phyloP scores from a whole-genome alignment of 495 filamentous ascomycete genomes.

The Penicillium paxilli region DNA sequence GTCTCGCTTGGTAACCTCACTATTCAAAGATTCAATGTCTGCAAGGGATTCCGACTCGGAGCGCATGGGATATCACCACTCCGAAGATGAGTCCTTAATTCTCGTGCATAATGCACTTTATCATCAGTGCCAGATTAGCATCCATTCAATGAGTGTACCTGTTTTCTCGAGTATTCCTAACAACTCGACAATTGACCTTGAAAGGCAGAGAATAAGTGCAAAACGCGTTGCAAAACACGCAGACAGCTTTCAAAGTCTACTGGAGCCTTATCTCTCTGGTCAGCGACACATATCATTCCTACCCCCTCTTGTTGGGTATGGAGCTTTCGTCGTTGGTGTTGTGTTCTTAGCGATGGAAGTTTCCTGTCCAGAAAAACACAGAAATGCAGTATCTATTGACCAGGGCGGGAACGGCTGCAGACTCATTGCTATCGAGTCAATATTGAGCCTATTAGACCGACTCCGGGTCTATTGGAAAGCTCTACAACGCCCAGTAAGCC shows the following conservation, averaged over 20 bases:
- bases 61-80: neutral
- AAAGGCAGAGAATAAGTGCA: neutral
- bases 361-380: neutral
- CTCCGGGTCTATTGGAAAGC: neutral
- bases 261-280: constrained; percentile 1
- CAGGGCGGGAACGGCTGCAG: neutral
- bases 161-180: neutral
- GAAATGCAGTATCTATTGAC: neutral
- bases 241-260: neutral
- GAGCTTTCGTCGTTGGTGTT: neutral
- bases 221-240: neutral
- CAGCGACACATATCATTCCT: neutral
- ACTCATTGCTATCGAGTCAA: neutral
- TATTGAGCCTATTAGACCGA: neutral
- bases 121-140: constrained; percentile 1
- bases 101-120: neutral
- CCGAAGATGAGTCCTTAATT: neutral
- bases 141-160: constrained; percentile 4
- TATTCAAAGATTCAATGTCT: neutral
- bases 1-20: neutral
- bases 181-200: neutral
- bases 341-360: neutral
- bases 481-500: neutral
- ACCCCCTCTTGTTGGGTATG: constrained; percentile 2
- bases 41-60: neutral